Conservation (phyloP, 371 early-diverging fungal species). For the Chytridium lagenaria region DNA sequence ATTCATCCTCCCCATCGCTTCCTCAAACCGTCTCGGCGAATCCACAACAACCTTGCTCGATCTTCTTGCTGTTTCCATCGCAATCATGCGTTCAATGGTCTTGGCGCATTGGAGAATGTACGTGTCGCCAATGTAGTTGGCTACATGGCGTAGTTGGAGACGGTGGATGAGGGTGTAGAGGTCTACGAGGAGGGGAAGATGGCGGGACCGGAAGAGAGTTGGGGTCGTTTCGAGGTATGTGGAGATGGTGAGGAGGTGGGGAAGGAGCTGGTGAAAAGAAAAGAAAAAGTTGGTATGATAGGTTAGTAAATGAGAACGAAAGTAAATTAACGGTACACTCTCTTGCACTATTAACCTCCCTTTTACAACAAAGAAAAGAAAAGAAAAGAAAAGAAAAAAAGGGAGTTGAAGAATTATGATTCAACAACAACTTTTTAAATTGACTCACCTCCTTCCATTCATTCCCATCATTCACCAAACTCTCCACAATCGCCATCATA, state of each 20-base stretch:
- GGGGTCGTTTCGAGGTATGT: slow-evolving; percentile 20
- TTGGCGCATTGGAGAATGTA: slow-evolving; percentile 11
- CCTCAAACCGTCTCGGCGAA: background rate
- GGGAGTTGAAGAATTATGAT: no score
- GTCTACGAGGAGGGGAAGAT: slow-evolving; percentile 24
- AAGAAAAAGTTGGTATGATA: background rate
- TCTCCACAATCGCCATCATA: slow-evolving; percentile 26
- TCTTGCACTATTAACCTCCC: no score
- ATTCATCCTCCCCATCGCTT: background rate
- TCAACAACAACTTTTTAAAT: no score
- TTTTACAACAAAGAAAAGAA: background rate
- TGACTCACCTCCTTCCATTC: slow-evolving; percentile 24
- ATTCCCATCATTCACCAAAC: background rate
- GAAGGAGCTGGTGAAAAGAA: slow-evolving; percentile 1
- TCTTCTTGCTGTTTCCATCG: background rate
- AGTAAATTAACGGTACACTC: no score
- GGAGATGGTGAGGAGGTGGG: background rate
- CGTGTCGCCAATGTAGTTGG: slow-evolving; percentile 9
- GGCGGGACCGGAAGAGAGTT: slow-evolving; percentile 4
- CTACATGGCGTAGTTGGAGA: background rate
- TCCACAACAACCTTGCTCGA: background rate
- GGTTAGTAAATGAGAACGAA: slow-evolving; percentile 5
- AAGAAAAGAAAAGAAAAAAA: background rate
- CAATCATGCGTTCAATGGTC: background rate
- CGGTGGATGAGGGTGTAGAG: slow-evolving; percentile 6